These are phyloP conservation scores for Boletus sp. DNA, from an alignment of 768 basidiomycete species.

Conservation along the genomic window DNA sequence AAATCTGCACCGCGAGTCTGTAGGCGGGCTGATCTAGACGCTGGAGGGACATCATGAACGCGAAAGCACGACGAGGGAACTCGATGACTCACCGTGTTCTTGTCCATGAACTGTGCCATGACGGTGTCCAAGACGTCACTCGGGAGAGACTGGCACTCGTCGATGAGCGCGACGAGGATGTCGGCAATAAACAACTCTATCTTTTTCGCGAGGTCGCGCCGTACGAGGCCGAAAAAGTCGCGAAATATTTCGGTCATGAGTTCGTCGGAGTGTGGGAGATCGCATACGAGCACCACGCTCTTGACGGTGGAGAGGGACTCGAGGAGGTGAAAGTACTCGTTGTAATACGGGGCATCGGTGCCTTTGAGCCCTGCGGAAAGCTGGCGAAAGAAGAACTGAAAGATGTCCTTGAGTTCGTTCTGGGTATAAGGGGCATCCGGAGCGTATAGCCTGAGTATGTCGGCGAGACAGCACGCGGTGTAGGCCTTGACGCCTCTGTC, in stretches of 20 bases:
- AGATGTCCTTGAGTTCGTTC: slow-evolving; percentile 88
- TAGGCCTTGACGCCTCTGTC: slow-evolving; percentile 96
- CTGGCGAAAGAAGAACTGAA: slow-evolving; percentile 93
- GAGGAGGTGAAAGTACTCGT: slow-evolving; percentile 92
- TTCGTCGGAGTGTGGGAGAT: slow-evolving; percentile 84
- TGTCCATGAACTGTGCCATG: slow-evolving; percentile 83
- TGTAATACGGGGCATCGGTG: slow-evolving; percentile 79
- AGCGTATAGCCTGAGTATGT: slow-evolving; percentile 89
- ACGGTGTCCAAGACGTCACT: slow-evolving; percentile 75
- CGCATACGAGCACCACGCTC: slow-evolving; percentile 90
- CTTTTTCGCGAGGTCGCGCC: slow-evolving; percentile 74
- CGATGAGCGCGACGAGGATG: slow-evolving; percentile 85
- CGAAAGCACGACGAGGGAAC: background rate
- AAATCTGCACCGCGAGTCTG: slow-evolving; percentile 82
- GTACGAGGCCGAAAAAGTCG: slow-evolving; percentile 77
- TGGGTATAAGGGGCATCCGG: slow-evolving; percentile 96
- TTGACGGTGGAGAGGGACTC: slow-evolving; percentile 93
- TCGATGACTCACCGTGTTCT: slow-evolving; percentile 57
- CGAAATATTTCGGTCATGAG: slow-evolving; percentile 82
- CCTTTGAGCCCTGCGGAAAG: slow-evolving; percentile 72
- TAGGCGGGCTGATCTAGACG: slow-evolving; percentile 72
- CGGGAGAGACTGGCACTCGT: slow-evolving; percentile 80
- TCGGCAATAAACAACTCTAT: slow-evolving; percentile 85
- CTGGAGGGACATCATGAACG: slow-evolving; percentile 33
- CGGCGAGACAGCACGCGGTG: slow-evolving; percentile 91